Conservation (phyloP, 352 stramenopile species). For the Phytophthora chlamydospora region DNA sequence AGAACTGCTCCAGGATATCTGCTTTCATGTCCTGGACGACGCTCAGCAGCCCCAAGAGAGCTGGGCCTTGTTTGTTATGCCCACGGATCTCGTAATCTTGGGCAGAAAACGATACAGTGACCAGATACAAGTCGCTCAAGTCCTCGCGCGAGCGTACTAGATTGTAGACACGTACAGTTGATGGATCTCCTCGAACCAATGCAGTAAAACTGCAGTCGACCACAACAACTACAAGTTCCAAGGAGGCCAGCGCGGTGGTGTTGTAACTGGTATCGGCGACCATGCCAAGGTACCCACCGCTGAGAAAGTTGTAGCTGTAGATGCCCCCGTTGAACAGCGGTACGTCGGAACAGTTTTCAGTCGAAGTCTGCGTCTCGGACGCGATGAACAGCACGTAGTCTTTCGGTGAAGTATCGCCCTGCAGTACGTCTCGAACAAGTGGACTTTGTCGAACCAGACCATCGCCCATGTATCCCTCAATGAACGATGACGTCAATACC, state of each 20-base stretch:
- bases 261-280: slow-evolving; percentile 34
- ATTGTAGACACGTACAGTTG: slow-evolving; percentile 23
- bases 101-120: slow-evolving; percentile 22
- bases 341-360: background rate
- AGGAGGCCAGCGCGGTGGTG: slow-evolving; percentile 25
- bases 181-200: slow-evolving; percentile 9
- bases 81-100: slow-evolving; percentile 27
- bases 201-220: slow-evolving; percentile 39
- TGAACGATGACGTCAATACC: slow-evolving; percentile 9
- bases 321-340: slow-evolving; percentile 10
- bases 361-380: slow-evolving; percentile 1
- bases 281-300: slow-evolving; percentile 20
- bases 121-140: slow-evolving; percentile 12
- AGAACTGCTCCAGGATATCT: slow-evolving; percentile 14
- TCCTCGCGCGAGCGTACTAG: slow-evolving; percentile 17
- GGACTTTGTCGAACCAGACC: slow-evolving; percentile 28
- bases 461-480: slow-evolving; percentile 28
- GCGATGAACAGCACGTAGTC: slow-evolving; percentile 37
- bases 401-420: slow-evolving; percentile 23
- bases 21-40: slow-evolving; percentile 24
- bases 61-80: slow-evolving; percentile 17
- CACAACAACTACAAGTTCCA: slow-evolving; percentile 38
- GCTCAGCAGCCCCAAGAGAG: slow-evolving; percentile 17
- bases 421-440: slow-evolving; percentile 21
- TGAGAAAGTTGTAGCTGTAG: slow-evolving; percentile 39